Base-by-base conservation (phyloP, 1,284 basidiomycete genomes). In the Pulchroboletus neoregius region DNA sequence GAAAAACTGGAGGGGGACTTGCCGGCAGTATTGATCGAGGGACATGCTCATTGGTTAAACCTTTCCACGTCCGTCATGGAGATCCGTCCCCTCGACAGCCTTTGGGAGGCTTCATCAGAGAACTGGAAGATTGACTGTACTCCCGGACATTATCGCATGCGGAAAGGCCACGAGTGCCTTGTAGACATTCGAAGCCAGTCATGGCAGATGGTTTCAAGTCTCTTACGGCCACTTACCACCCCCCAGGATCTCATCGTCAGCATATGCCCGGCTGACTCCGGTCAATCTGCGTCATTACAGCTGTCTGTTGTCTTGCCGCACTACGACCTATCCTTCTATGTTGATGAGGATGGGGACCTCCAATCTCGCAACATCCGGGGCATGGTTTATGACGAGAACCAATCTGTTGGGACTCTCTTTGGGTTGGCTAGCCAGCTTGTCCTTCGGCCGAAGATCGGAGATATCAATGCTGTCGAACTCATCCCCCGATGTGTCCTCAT, bases 261-360 rank as follows among this genome's bases (percentile, higher is more conserved):
- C 0, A 43, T 48, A 24, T 39, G 42, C n/a, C 22, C n/a, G 2
- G n/a, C 9, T 7, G 20, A 46, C 15, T 16, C 31, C 22, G 12
- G 4, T 5, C 27, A 67, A 8, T 45, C 23, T 3, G n/a, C 24
- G 16, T 16, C 6, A 49, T n/a, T n/a, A 9, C 52, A 20, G 58
- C 9, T 63, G 67, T 30, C 69, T 58, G 39, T 67, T 68, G 2
- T 58, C 67, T 33, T 79, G 5, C 71, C 75, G 13, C 69, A 72
- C 2, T 73, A 68, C 38, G 54, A 62, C 10, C 49, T 79, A 4
- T 56, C 57, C 0, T 71, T 71, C 34, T 59, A 56, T 24, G 9
- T 69, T 23, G 56, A 65, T 31, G 13, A 41, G 4, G 45, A 56
- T 4, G 39, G 49, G 6, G 53, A 67, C 1, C 53, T 72, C 1